These are phyloP conservation scores for Starmerella stigmatis DNA, from an alignment of 805 yeast genomes.

Conservation along the genomic window DNA sequence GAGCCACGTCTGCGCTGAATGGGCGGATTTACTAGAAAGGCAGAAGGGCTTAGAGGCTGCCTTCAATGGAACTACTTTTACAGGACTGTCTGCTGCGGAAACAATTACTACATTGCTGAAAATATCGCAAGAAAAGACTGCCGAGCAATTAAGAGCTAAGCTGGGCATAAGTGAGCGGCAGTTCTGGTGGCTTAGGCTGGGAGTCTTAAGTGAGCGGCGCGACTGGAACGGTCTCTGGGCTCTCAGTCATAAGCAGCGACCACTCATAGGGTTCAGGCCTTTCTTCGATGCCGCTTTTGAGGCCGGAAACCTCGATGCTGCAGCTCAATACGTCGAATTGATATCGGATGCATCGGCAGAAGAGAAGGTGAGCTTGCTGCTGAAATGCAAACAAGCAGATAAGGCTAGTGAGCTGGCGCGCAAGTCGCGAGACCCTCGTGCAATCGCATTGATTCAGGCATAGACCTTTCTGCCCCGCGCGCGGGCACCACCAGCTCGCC, in stretches of 20 bases:
- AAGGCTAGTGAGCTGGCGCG: slow-evolving; percentile 29
- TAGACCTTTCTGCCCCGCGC: no score
- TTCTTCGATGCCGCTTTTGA: slow-evolving; percentile 47
- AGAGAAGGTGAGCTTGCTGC: slow-evolving; percentile 41
- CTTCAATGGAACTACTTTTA: slow-evolving; percentile 33
- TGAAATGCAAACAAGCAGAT: slow-evolving; percentile 33
- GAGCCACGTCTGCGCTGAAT: slow-evolving; percentile 37
- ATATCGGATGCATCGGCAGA: slow-evolving; percentile 39
- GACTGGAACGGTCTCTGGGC: slow-evolving; percentile 49
- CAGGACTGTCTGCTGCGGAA: slow-evolving; percentile 38
- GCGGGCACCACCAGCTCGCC: no score
- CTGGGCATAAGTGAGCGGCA: slow-evolving; percentile 51
- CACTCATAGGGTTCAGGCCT: slow-evolving; percentile 63
- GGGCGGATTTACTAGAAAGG: slow-evolving; percentile 34
- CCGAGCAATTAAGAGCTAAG: slow-evolving; percentile 40
- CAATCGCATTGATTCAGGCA: slow-evolving; percentile 1
- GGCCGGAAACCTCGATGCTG: slow-evolving; percentile 48
- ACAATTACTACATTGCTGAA: slow-evolving; percentile 40
- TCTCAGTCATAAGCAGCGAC: slow-evolving; percentile 41
- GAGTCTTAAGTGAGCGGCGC: slow-evolving; percentile 37
- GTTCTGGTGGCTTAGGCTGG: slow-evolving; percentile 44
- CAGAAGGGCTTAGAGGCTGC: slow-evolving; percentile 40
- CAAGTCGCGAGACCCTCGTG: slow-evolving; percentile 23
- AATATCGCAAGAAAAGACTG: slow-evolving; percentile 41
- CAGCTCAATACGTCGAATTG: slow-evolving; percentile 48